Evolutionary conservation across 345 rosid genomes (phyloP).

Genomic region (Ceriops tagal): DNA sequence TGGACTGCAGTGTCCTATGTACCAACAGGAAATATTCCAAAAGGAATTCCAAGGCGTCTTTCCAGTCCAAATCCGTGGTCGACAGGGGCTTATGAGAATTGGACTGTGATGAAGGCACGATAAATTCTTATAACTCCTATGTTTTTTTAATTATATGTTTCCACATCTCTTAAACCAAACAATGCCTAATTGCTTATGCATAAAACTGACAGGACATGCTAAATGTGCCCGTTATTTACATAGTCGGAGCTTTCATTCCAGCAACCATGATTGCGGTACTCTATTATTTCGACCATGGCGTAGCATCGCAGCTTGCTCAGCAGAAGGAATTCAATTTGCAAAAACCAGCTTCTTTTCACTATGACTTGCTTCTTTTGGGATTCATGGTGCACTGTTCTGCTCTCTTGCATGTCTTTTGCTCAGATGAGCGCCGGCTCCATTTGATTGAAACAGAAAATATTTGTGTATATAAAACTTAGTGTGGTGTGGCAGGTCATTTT

Average conservation of each 20-base stretch:
- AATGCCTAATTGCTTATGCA: conserved; percentile 5
- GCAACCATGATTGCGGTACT: conserved; percentile 35
- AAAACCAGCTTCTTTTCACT: conserved; percentile 34
- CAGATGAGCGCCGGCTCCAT: not conserved
- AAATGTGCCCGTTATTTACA: conserved; percentile 26
- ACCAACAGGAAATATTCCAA: conserved; percentile 20
- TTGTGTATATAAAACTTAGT: conserved; percentile 9
- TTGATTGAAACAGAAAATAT: conserved; percentile 3
- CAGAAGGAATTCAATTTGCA: conserved; percentile 32
- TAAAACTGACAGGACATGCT: conserved; percentile 32
- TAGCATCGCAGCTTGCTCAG: conserved; percentile 36
- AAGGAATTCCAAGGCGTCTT: conserved; percentile 28
- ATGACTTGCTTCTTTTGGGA: conserved; percentile 32
- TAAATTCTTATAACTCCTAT: not conserved
- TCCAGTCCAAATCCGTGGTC: conserved; percentile 33
- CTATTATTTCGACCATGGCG: conserved; percentile 32
- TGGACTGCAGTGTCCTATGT: conserved; percentile 29
- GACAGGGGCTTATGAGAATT: conserved; percentile 26
- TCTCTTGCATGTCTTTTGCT: not conserved
- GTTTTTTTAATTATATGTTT: conserved; percentile 2
- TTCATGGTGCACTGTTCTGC: conserved; percentile 17
- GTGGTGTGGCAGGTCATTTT: conserved; percentile 20
- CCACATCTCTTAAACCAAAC: not conserved
- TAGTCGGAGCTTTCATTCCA: conserved; percentile 32
- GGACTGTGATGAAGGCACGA: conserved; percentile 29